Conservation (phyloP, 1,284 basidiomycete species). For the Naganishia cerealis region DNA sequence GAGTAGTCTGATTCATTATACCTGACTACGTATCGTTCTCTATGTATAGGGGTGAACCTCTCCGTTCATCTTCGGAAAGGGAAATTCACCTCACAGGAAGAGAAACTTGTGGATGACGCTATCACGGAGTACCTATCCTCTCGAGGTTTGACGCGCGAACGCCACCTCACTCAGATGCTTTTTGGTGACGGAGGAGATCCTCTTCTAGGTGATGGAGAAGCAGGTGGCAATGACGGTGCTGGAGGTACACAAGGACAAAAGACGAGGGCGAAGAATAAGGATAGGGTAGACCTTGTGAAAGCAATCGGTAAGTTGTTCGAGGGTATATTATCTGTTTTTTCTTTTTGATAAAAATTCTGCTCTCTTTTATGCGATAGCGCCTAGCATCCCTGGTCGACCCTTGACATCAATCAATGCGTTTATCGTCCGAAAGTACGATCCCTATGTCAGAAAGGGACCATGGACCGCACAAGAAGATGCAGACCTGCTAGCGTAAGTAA, state of each 20-base stretch:
- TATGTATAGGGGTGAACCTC: constrained; percentile 8
- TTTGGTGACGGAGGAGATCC: constrained; percentile 12
- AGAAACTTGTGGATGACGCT: constrained; percentile 25
- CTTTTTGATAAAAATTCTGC: background rate
- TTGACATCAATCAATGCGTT: constrained; percentile 27
- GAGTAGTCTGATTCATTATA: background rate
- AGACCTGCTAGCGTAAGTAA: constrained; percentile 16
- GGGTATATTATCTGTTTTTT: background rate
- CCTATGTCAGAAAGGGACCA: constrained; percentile 25
- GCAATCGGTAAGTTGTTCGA: constrained; percentile 18
- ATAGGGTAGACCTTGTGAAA: constrained; percentile 21
- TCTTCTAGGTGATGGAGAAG: constrained; percentile 12
- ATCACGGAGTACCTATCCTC: constrained; percentile 12
- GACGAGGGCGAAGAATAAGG: constrained; percentile 22
- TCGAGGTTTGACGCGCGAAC: constrained; percentile 14
- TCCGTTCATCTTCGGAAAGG: constrained; percentile 22
- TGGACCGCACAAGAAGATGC: constrained; percentile 30
- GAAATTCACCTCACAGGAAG: constrained; percentile 26
- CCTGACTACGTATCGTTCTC: background rate
- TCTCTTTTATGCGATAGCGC: background rate
- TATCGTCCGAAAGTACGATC: constrained; percentile 28
- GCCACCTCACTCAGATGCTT: constrained; percentile 14
- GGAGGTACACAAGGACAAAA: constrained; percentile 8
- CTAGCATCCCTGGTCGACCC: constrained; percentile 22
- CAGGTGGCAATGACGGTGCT: constrained; percentile 14